These are phyloP conservation scores for Esteya vermicola DNA, from an alignment of 2,329 filamentous ascomycete species.

Conservation along the genomic window DNA sequence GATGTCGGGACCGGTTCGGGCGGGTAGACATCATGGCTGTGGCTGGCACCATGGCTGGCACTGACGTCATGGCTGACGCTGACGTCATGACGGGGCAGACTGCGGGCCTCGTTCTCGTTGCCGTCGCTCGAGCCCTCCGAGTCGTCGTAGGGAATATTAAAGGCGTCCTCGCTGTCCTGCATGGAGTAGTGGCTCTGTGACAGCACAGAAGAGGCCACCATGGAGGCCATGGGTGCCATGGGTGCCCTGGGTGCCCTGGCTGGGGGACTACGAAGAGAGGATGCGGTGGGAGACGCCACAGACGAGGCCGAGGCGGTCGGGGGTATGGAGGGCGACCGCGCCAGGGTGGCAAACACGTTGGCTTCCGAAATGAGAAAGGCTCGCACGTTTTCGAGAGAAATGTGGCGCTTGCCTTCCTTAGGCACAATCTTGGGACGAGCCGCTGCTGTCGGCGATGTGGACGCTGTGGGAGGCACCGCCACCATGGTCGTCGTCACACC, in stretches of 20 bases:
- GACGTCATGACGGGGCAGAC: no score
- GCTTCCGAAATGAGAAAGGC: constrained; percentile 55
- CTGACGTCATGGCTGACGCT: no score
- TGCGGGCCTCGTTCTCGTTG: constrained; percentile 11
- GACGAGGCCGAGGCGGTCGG: constrained; percentile 41
- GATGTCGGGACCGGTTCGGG: constrained; percentile 15
- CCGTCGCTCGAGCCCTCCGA: constrained; percentile 22
- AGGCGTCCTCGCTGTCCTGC: constrained; percentile 39
- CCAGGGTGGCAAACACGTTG: constrained; percentile 47
- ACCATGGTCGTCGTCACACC: constrained; percentile 46
- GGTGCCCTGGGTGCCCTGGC: background rate
- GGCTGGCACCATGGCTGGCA: no score
- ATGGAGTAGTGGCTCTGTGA: constrained; percentile 19
- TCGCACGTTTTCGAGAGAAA: constrained; percentile 48
- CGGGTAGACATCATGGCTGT: no score
- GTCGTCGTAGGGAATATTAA: constrained; percentile 43
- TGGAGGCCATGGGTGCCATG: constrained; percentile 7
- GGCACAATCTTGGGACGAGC: constrained; percentile 22
- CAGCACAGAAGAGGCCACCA: constrained; percentile 20
- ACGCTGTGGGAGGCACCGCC: no score
- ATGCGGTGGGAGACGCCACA: constrained; percentile 3
- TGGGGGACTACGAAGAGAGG: background rate
- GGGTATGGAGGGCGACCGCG: constrained; percentile 41
- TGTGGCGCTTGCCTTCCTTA: constrained; percentile 50
- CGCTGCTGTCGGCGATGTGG: background rate